Percentiles rank a stretch among this genome's conserved stretches.
Evolutionary conservation across 129 eudicot species (phyloP).

Genomic region (Deinandra increscens): DNA sequence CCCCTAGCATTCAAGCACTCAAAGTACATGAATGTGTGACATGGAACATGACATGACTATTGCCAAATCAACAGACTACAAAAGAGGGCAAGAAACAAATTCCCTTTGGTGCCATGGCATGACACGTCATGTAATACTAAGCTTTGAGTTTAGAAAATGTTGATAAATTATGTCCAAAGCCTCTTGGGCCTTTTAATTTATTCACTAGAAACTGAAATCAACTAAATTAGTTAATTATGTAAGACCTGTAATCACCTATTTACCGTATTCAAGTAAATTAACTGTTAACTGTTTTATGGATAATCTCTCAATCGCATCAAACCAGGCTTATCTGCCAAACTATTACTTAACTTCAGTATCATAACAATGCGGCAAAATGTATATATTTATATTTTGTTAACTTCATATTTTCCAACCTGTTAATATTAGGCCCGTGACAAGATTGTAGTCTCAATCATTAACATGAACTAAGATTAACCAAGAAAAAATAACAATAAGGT

Average conservation of each 20-base stretch:
- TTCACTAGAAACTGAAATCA: neutral
- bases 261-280: neutral
- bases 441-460: neutral
- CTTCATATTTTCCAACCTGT: neutral
- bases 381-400: neutral
- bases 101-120: neutral
- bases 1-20: neutral
- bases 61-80: conserved; percentile 1
- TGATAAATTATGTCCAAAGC: neutral
- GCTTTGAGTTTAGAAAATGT: neutral
- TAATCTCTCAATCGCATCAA: neutral
- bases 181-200: neutral
- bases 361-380: neutral
- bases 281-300: neutral
- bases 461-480: neutral
- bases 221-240: neutral
- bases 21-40: neutral
- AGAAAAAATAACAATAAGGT: too few relatives aligned
- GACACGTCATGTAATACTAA: neutral
- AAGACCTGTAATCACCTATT: neutral
- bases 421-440: neutral
- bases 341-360: conserved; percentile 13
- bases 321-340: conserved; percentile 4
- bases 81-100: neutral
- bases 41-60: neutral